Conservation (phyloP, 2,329 filamentous ascomycete species). For the Xylogone sp. region DNA sequence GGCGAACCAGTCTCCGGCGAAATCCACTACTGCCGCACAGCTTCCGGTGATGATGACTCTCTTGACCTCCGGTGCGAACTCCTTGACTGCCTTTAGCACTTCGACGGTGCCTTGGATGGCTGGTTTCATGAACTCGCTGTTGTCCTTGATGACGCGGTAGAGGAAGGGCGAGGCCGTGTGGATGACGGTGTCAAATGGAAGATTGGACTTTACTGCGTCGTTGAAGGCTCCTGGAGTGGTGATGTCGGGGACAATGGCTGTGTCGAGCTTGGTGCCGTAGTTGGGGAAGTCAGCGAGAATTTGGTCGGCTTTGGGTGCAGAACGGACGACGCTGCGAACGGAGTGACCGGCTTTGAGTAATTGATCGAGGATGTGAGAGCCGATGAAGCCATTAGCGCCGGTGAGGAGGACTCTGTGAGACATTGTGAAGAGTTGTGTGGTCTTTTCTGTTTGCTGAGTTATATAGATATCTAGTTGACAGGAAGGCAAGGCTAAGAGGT, state of each 20-base stretch:
- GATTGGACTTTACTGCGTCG: constrained; percentile 54
- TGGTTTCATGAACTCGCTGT: constrained; percentile 43
- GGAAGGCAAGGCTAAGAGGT: no score
- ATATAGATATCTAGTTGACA: not conserved
- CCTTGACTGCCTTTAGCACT: constrained; percentile 67
- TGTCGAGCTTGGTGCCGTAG: constrained; percentile 27
- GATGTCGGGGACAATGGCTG: constrained; percentile 66
- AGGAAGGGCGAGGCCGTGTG: constrained; percentile 62
- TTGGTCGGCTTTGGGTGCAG: constrained; percentile 37
- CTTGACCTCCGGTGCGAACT: constrained; percentile 56
- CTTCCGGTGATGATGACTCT: constrained; percentile 58
- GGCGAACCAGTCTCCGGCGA: constrained; percentile 28
- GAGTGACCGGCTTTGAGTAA: constrained; percentile 17
- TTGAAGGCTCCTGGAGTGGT: constrained; percentile 67
- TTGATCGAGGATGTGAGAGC: constrained; percentile 22
- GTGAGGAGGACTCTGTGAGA: constrained; percentile 24
- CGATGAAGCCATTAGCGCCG: constrained; percentile 28
- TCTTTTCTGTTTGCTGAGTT: not conserved
- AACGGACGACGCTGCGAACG: constrained; percentile 40
- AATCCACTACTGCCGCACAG: constrained; percentile 25
- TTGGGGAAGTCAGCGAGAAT: constrained; percentile 35
- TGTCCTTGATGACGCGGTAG: constrained; percentile 24
- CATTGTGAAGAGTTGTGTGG: constrained; percentile 11
- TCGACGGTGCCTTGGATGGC: constrained; percentile 60
- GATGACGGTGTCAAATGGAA: constrained; percentile 48